Percentiles rank a stretch among this genome's conserved stretches.
These are phyloP conservation scores for Colletotrichum tofieldiae DNA, from an alignment of 2,329 filamentous ascomycete genomes.

Conservation along the genomic window DNA sequence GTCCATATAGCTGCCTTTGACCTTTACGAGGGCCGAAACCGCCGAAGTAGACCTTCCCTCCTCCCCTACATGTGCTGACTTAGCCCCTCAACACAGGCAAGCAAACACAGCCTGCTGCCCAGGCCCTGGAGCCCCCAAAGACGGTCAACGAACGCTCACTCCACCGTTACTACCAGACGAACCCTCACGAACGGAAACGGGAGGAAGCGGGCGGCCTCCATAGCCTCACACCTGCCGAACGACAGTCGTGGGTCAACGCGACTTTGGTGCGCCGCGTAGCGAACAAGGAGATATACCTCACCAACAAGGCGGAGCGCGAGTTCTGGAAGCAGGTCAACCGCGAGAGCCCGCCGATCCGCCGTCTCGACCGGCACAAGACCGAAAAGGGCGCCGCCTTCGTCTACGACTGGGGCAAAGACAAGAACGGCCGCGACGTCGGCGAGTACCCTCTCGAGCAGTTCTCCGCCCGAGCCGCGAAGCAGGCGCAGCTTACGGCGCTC, in stretches of 20 bases:
- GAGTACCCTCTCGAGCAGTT: conserved; percentile 65
- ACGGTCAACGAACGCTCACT: conserved; percentile 66
- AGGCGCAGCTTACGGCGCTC: conserved; percentile 60
- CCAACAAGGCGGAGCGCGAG: conserved; percentile 68
- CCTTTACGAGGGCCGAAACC: neutral
- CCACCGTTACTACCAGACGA: conserved; percentile 65
- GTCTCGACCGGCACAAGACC: conserved; percentile 49
- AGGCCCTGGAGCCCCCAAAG: conserved; percentile 51
- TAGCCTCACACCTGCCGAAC: conserved; percentile 64
- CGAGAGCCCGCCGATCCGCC: conserved; percentile 65
- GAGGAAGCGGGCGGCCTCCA: conserved; percentile 62
- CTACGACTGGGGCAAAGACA: conserved; percentile 68
- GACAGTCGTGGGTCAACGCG: conserved; percentile 64
- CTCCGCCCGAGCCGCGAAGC: conserved; percentile 59
- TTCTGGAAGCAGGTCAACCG: conserved; percentile 72
- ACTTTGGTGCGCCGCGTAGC: conserved; percentile 62
- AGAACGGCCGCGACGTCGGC: conserved; percentile 64
- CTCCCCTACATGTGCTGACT: conserved; percentile 20
- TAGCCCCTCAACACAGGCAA: conserved; percentile 37
- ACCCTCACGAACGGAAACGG: conserved; percentile 63
- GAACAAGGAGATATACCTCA: conserved; percentile 53
- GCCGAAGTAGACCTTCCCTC: conserved; percentile 21
- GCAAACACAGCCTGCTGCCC: conserved; percentile 48
- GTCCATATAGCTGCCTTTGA: conserved; percentile 7
- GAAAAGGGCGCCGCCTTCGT: conserved; percentile 42